Evolutionary conservation across 73 alveolate species (phyloP).

Genomic region (Durusdinium trenchii): DNA sequence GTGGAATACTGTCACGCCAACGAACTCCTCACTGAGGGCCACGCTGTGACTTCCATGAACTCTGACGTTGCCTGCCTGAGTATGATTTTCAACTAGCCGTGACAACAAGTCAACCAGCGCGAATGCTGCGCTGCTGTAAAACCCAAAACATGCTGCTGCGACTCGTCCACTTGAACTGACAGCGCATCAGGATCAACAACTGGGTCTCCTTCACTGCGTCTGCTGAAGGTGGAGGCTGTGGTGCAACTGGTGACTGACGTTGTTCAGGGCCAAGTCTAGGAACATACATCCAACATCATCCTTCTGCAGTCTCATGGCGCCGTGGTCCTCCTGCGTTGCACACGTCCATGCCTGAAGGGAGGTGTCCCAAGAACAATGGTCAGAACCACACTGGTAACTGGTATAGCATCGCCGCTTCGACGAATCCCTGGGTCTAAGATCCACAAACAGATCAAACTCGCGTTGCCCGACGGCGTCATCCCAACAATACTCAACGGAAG

Average conservation of each 20-base stretch:
- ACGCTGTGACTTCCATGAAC: background rate
- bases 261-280: background rate
- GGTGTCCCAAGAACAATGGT: background rate
- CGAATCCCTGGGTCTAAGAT: background rate
- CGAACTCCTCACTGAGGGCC: background rate
- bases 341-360: background rate
- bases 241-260: background rate
- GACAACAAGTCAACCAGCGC: background rate
- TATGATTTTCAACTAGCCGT: background rate
- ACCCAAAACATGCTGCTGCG: background rate
- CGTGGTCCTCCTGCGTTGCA: background rate
- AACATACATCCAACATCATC: constrained; percentile 1
- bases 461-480: background rate
- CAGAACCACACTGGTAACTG: background rate
- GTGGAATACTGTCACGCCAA: background rate
- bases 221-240: background rate
- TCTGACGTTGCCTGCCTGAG: background rate
- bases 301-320: background rate
- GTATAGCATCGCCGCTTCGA: constrained; percentile 8
- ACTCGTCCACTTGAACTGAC: background rate
- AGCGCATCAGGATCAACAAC: background rate
- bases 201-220: background rate
- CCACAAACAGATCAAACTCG: background rate
- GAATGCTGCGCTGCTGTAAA: too few species aligned
- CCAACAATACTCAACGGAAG: background rate